These are phyloP conservation scores for Lavandula angustifolia DNA, from an alignment of 257 asterid genomes.

Conservation along the genomic window DNA sequence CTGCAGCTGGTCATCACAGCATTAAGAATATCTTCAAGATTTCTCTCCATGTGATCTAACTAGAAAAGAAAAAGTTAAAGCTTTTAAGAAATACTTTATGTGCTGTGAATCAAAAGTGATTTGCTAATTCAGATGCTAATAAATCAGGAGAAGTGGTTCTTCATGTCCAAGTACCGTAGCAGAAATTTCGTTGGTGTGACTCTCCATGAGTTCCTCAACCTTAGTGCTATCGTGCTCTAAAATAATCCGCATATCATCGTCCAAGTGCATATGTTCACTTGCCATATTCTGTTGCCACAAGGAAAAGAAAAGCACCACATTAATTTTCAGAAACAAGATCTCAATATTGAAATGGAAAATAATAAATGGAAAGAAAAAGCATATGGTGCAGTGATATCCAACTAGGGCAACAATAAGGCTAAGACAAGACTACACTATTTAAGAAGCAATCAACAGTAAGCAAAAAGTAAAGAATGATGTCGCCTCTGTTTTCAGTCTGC, in stretches of 20 bases:
- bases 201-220: slow-evolving; percentile 57
- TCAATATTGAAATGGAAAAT: neutral
- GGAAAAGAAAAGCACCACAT: neutral
- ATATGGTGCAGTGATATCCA: neutral
- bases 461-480: neutral
- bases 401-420: neutral
- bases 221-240: slow-evolving; percentile 50
- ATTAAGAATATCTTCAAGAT: slow-evolving; percentile 66
- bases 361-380: too few relatives aligned
- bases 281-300: slow-evolving; percentile 32
- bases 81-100: neutral
- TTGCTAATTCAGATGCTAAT: neutral
- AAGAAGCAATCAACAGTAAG: neutral
- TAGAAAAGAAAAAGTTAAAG: slow-evolving; percentile 31
- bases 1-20: slow-evolving; percentile 62
- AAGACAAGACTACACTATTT: neutral
- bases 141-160: slow-evolving; percentile 7
- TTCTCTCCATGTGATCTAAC: slow-evolving; percentile 76
- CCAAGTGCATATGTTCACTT: slow-evolving; percentile 25
- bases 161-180: slow-evolving; percentile 42
- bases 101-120: neutral
- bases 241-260: slow-evolving; percentile 55
- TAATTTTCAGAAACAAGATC: slow-evolving; percentile 11
- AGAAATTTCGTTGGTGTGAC: slow-evolving; percentile 46
- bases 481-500: neutral